Base-by-base conservation (phyloP, 768 basidiomycete genomes). In the Boletus sp. region DNA sequence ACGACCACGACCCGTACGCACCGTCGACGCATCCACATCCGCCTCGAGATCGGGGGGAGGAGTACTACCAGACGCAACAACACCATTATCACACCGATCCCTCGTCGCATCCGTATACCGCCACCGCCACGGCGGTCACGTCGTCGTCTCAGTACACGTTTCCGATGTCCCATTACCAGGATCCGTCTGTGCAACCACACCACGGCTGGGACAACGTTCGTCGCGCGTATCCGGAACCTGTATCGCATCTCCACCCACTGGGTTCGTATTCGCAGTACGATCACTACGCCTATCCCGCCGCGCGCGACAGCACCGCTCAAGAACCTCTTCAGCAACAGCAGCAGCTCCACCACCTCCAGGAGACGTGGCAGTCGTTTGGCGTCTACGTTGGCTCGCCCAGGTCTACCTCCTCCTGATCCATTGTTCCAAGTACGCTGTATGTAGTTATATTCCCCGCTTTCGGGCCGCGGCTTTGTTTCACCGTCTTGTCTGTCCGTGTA, bases 301-400 rank as follows among this genome's bases (percentile, higher is more conserved):
- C 38, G 13, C 38, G 29, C 21, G 54, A 47, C 13, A 15, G 27
- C 25, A 21, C 23, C 4, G 15, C n/a, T 1, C 53, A 60, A 52
- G 50, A 53, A n/a, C 63, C 47, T 13, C 41, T 33, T 21, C 64
- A 50, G 15, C 59, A 51, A 19, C 62, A 50, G 7, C 60, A 56
- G 45, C 59, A 52, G 43, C 61, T 50, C 34, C 69, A 50, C 30
- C 64, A 50, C 30, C 64, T 57, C 58, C 77, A 46, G 74, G 85
- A 87, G 69, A 85, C 85, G 10, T 88, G 86, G 86, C 78, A 80
- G 65, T 75, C 80, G 53, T 88, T 85, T 71, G 81, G 85, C 76
- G 75, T 79, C 55, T 82, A 82, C 62, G 77, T 83, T 50, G 60
- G 72, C 50, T 65, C 51, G 7, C 54, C 56, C 1, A 42, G 30